phyloP scores from a whole-genome alignment of 495 filamentous ascomycete genomes.

The Tetracladium setigerum region DNA sequence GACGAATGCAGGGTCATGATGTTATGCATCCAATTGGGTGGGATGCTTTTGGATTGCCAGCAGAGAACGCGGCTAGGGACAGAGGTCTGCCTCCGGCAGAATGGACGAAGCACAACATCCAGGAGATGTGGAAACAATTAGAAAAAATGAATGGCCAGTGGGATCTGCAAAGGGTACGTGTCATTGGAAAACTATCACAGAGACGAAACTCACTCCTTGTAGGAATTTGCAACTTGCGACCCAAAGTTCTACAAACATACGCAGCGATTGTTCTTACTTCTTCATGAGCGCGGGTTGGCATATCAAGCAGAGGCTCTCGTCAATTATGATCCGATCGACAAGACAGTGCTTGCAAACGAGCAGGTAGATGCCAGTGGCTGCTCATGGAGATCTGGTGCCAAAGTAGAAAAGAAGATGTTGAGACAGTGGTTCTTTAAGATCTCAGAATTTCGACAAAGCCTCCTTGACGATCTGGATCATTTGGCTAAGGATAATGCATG shows the following conservation, averaged over 20 bases:
- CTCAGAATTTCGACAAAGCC: conserved; percentile 64
- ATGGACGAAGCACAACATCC: conserved; percentile 77
- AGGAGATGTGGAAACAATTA: conserved; percentile 77
- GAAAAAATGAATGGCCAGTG: conserved; percentile 67
- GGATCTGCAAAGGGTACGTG: conserved; percentile 68
- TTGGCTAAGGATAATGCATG: conserved; percentile 55
- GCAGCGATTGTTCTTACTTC: conserved; percentile 70
- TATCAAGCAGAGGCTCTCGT: conserved; percentile 75
- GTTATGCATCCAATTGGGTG: conserved; percentile 87
- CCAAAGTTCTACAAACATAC: conserved; percentile 85
- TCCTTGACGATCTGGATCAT: conserved; percentile 63
- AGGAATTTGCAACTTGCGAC: conserved; percentile 80
- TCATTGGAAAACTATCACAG: conserved; percentile 20
- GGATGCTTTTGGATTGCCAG: conserved; percentile 88
- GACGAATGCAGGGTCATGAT: conserved; percentile 64
- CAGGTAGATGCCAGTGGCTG: conserved; percentile 78
- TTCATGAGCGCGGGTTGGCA: conserved; percentile 64
- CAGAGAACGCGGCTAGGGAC: conserved; percentile 92
- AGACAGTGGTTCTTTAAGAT: conserved; percentile 91
- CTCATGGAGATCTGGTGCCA: conserved; percentile 83
- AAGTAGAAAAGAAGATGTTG: conserved; percentile 69
- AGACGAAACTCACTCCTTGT: conserved; percentile 1
- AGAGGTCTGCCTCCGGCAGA: conserved; percentile 65
- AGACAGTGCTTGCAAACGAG: conserved; percentile 85
- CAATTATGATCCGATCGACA: conserved; percentile 86